These are phyloP conservation scores for Dactylonectria macrodidyma DNA, from an alignment of 2,329 filamentous ascomycete species.

Conservation along the genomic window DNA sequence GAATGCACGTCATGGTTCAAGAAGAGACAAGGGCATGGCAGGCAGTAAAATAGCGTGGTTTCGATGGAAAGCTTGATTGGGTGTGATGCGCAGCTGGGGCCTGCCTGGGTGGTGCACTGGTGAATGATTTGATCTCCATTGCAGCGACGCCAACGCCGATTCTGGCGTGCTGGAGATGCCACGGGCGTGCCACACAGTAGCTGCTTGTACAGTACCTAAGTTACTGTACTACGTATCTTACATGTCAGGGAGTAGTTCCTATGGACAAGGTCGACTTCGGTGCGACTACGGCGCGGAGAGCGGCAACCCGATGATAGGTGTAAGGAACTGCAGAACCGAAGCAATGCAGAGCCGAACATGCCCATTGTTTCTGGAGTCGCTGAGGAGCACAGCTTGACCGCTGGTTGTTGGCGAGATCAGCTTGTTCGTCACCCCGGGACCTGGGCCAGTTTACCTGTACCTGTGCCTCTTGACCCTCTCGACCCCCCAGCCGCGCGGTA, in stretches of 20 bases:
- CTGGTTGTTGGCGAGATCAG: constrained; percentile 39
- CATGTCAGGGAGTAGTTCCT: too few species aligned
- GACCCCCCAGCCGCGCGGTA: constrained; percentile 29
- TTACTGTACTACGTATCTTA: too few species aligned
- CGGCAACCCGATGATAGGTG: constrained; percentile 5
- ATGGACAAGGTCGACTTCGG: constrained; percentile 3
- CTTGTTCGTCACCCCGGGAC: constrained; percentile 32
- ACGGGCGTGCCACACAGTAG: constrained; percentile 18
- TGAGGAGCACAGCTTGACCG: constrained; percentile 38
- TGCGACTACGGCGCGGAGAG: constrained; percentile 3
- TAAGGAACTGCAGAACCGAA: too few species aligned
- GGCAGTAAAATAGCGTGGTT: constrained; percentile 43
- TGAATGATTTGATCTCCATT: constrained; percentile 44
- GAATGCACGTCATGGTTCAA: constrained; percentile 50
- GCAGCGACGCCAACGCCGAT: constrained; percentile 33
- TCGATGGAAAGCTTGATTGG: constrained; percentile 37
- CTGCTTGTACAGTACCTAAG: neutral
- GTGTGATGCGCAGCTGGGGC: constrained; percentile 24
- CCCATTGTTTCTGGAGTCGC: constrained; percentile 25
- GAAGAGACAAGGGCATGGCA: constrained; percentile 46
- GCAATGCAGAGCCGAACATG: constrained; percentile 12
- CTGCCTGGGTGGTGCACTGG: constrained; percentile 33
- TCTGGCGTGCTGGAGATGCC: constrained; percentile 32
- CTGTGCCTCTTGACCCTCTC: constrained; percentile 34
- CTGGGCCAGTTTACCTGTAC: constrained; percentile 30